Conservation (phyloP, 1,284 basidiomycete genomes). For the Cerrena zonata region DNA sequence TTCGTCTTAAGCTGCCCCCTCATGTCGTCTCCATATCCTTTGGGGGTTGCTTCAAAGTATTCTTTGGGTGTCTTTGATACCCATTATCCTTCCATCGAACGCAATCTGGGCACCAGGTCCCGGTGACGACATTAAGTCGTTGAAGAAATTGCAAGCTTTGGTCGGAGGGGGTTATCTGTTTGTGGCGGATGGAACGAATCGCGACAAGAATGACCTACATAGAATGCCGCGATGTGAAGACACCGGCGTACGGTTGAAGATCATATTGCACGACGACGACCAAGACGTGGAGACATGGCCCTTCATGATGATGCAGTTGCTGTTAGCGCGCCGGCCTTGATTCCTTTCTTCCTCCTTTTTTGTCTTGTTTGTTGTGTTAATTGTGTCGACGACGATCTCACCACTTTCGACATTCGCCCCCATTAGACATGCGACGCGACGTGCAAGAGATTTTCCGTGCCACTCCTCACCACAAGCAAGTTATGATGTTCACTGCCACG, state of each 20-base stretch:
- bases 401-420: constrained; percentile 47
- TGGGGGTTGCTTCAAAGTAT: not conserved
- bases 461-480: constrained; percentile 99
- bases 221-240: not conserved
- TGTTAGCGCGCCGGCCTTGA: constrained; percentile 4
- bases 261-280: no score
- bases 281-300: not conserved
- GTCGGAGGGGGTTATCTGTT: not conserved
- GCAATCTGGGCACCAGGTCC: not conserved
- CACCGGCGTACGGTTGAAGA: not conserved
- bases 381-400: constrained; percentile 50
- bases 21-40: not conserved
- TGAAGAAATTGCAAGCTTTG: not conserved
- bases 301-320: not conserved
- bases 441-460: constrained; percentile 99
- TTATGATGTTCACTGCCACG: constrained; percentile 99
- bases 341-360: constrained; percentile 37
- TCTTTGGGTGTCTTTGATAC: not conserved
- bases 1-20: not conserved
- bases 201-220: not conserved
- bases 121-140: not conserved
- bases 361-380: constrained; percentile 40
- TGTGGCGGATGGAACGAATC: not conserved
- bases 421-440: constrained; percentile 98
- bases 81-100: not conserved